Conservation (phyloP, 2,329 filamentous ascomycete genomes). For the Proliferodiscus dingleyae region DNA sequence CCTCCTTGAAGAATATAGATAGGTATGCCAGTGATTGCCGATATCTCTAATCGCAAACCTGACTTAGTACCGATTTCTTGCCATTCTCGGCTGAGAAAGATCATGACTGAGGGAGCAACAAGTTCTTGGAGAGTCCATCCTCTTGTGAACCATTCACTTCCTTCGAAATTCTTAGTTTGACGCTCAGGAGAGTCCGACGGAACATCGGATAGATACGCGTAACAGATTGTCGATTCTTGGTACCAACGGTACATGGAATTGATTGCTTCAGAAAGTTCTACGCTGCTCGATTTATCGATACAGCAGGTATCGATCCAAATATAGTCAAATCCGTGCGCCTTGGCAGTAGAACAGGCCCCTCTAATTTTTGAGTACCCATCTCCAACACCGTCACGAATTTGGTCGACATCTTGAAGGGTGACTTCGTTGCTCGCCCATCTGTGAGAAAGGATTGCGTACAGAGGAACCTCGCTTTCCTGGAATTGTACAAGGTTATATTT, state of each 20-base stretch:
- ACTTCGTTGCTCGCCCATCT: slow-evolving; percentile 30
- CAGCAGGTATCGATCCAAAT: slow-evolving; percentile 5
- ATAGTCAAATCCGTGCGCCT: background rate
- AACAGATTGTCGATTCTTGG: slow-evolving; percentile 5
- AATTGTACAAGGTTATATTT: too few relatives aligned
- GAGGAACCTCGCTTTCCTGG: too few relatives aligned
- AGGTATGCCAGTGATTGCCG: background rate
- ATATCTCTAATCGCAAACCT: background rate
- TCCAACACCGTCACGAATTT: too few relatives aligned
- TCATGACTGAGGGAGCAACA: background rate
- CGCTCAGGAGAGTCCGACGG: background rate
- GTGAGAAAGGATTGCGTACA: slow-evolving; percentile 32
- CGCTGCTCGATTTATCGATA: slow-evolving; percentile 2
- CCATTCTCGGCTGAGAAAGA: background rate
- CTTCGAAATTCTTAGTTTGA: background rate
- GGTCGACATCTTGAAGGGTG: slow-evolving; percentile 21
- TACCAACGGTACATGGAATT: slow-evolving; percentile 7
- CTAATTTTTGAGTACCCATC: background rate
- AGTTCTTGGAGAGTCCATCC: slow-evolving; percentile 4
- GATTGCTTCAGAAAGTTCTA: background rate
- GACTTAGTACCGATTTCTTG: background rate
- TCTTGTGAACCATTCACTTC: slow-evolving; percentile 2
- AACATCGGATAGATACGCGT: slow-evolving; percentile 4
- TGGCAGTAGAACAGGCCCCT: background rate
- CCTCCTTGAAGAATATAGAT: background rate